Base-by-base conservation (phyloP, 2,329 filamentous ascomycete genomes). In the Clarireedia homoeocarpa region DNA sequence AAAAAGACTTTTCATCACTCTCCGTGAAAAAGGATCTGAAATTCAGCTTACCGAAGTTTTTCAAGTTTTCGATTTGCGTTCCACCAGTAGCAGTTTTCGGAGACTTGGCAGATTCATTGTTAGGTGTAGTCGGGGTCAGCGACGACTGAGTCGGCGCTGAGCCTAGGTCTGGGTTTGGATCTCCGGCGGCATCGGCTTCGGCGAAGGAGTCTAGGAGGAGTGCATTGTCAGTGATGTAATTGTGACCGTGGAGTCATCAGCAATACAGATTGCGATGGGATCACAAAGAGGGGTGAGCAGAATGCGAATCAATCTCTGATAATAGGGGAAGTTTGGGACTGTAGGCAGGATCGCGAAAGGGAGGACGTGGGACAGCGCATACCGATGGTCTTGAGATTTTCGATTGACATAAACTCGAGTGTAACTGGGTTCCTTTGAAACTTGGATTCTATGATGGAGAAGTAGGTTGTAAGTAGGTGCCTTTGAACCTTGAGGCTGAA, bases 351-450 rank as follows among this genome's bases (percentile, higher is more conserved):
- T 27, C 30, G 23, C 12, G 17, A 23, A 46, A 46, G 47, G 44
- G 26, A 40, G 24, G 26, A 34, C 10, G 44, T 6, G 34, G 44
- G 24, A 15, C 34, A 45, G 48, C 52, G 61, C 88, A 73, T 78
- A 94, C 89, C 89, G 85, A 90, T 90, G 82, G 86, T 85, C 85
- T 94, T 94, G 79, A 95, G 88, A 84, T 95, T 95, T 91, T 94
- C 88, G 88, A 94, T 94, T 85, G 89, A 94, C 89, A 94, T 94
- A 91, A 90, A 91, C 86, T 88, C 85, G 85, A 79, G 80, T 82
- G 84, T 84, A 81, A 71, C 72, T 75, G 78, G 79, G 70, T 71
- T 72, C 57, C 51, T 58, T 62, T 64, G 60, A 65, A 64, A 50
- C 46, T 50, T 27, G 23, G 20, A 55, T 55, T 36, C 53, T 55